Conservation (phyloP, 108 stramenopile species). For the Thalassiosira profunda region DNA sequence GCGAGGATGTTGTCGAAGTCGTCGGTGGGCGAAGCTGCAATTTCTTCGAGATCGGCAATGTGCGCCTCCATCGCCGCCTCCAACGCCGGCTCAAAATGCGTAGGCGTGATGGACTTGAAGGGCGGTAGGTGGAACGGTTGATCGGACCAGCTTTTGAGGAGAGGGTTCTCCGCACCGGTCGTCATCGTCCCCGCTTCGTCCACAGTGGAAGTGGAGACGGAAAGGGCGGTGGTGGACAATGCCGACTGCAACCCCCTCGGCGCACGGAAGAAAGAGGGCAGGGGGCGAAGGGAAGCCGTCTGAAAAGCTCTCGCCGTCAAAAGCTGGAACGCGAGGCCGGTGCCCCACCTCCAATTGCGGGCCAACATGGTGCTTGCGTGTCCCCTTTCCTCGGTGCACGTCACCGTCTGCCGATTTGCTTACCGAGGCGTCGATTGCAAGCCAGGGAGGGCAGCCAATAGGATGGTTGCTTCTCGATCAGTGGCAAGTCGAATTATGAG, state of each 20-base stretch:
- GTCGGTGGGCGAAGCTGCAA: conserved; percentile 50
- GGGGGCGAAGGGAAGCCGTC: too few relatives aligned
- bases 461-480: too few relatives aligned
- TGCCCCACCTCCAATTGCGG: too few relatives aligned
- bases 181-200: background rate
- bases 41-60: conserved; percentile 55
- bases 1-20: conserved; percentile 61
- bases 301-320: conserved; percentile 14
- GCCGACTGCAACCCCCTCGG: too few relatives aligned
- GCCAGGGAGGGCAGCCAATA: too few relatives aligned
- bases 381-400: too few relatives aligned
- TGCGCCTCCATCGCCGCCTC: conserved; percentile 61
- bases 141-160: conserved; percentile 54
- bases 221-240: background rate
- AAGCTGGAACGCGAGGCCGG: conserved; percentile 6
- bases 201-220: background rate
- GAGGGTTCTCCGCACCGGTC: conserved; percentile 41
- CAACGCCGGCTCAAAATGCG: conserved; percentile 60
- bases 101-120: conserved; percentile 43
- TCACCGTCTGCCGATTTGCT: too few relatives aligned
- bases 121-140: conserved; percentile 70
- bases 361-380: too few relatives aligned
- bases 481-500: too few relatives aligned
- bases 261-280: too few relatives aligned
- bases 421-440: too few relatives aligned